Percentiles rank a stretch among this genome's conserved stretches.
Conservation (phyloP, 805 yeast species). For the Cyberlindnera saturnus region DNA sequence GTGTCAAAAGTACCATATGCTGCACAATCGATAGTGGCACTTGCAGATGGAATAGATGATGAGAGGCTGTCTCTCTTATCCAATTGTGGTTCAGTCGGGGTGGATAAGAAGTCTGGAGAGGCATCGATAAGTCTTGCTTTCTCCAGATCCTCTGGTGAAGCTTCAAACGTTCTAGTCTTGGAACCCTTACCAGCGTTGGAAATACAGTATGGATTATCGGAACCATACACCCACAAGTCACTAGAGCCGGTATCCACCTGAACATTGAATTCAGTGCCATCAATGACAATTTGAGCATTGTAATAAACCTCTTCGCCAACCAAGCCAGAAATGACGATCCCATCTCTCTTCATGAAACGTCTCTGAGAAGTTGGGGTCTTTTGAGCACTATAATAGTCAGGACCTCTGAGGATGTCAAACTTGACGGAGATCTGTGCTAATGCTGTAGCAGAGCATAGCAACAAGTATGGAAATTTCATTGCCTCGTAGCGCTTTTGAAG, state of each 20-base stretch:
- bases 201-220: slow-evolving; percentile 24
- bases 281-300: slow-evolving; percentile 8
- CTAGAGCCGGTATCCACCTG: slow-evolving; percentile 30
- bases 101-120: not conserved
- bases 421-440: slow-evolving; percentile 34
- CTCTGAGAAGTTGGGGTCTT: not conserved
- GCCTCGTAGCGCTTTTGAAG: no score
- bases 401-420: slow-evolving; percentile 3
- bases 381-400: not conserved
- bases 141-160: not conserved
- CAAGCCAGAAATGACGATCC: slow-evolving; percentile 1
- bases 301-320: slow-evolving; percentile 9
- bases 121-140: not conserved
- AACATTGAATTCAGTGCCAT: slow-evolving; percentile 21
- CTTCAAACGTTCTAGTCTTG: not conserved
- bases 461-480: no score
- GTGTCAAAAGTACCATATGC: slow-evolving; percentile 7
- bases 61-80: not conserved
- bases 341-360: slow-evolving; percentile 1
- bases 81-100: not conserved
- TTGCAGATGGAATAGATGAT: not conserved
- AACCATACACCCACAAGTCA: slow-evolving; percentile 28
- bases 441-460: slow-evolving; percentile 21
- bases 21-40: slow-evolving; percentile 5
- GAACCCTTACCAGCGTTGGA: not conserved